Base-by-base conservation (phyloP, 2,329 filamentous ascomycete genomes). In the Diaporthe helianthi region DNA sequence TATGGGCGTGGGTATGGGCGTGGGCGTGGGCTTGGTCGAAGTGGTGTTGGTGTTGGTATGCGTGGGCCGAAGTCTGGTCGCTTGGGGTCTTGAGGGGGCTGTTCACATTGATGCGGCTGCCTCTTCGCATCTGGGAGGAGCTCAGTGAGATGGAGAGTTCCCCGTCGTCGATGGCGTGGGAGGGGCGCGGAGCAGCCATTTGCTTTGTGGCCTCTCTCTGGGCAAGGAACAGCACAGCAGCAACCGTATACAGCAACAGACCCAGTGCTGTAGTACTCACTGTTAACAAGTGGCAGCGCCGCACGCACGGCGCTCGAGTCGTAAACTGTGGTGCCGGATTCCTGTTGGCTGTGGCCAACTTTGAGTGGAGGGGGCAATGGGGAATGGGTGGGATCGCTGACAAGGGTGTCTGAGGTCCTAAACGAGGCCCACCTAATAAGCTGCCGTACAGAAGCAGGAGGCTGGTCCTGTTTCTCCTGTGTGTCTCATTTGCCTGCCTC, bases 91-190 rank as follows among this genome's bases (percentile, higher is more conserved):
- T 69, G 8, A 47, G 63, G n/a, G 69, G 63, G 68, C 70, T 74
- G 68, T 77, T 77, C 72, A 80, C 76, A 72, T 78, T 79, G 73
- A 81, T 79, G 75, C 79, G 76, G 80, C 81, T 79, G 44, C 58
- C 58, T 65, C 89, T 88, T 72, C 89, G 87, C 75, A 89, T 87
- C 75, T 89, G 85, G 65, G 88, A 87, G 44, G 88, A 87, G 69
- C 87, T 89, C 73, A 93, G 84, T 75, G 91, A 92, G 79, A 94
- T 92, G 80, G 92, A 92, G 73, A 94, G 89, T 83, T 94, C 92
- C 83, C 93, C 92, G 79, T 94, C 92, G 78, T 94, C 91, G 79
- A 33, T 64, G 49, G 53, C 69, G 46, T 71, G 67, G 36, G 65
- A 53, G 65, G 92, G 92, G 75, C 82, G 83, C 78, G 83, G 80